phyloP scores from a whole-genome alignment of 805 yeast species.

The Candida schatavii region DNA sequence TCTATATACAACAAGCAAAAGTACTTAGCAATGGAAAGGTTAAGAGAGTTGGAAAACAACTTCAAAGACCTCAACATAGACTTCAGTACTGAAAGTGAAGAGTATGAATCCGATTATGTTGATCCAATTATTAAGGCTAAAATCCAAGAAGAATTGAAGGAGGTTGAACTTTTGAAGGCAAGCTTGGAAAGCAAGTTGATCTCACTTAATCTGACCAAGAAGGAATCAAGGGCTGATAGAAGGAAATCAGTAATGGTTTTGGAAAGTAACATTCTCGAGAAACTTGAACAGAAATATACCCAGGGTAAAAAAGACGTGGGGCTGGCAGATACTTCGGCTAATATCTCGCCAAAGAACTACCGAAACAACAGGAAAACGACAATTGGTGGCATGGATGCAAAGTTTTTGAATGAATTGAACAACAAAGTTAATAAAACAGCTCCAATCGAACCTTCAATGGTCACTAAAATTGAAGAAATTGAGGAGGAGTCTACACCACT shows the following conservation, averaged over 20 bases:
- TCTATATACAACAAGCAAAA: slow-evolving; percentile 61
- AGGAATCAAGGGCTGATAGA: slow-evolving; percentile 5
- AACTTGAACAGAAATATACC: slow-evolving; percentile 43
- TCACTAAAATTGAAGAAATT: slow-evolving; percentile 12
- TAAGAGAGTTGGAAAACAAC: slow-evolving; percentile 64
- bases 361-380: slow-evolving; percentile 30
- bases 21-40: slow-evolving; percentile 64
- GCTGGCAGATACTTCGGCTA: slow-evolving; percentile 7
- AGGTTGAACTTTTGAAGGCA: slow-evolving; percentile 39
- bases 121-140: slow-evolving; percentile 36
- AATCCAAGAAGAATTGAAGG: slow-evolving; percentile 40
- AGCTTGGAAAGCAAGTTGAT: slow-evolving; percentile 39
- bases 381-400: slow-evolving; percentile 42
- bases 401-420: slow-evolving; percentile 52
- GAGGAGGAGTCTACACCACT: slow-evolving; percentile 4
- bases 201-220: slow-evolving; percentile 16
- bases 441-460: slow-evolving; percentile 27
- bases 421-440: slow-evolving; percentile 45
- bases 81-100: slow-evolving; percentile 29
- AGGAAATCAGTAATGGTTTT: slow-evolving; percentile 11
- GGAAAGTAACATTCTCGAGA: slow-evolving; percentile 17
- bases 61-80: slow-evolving; percentile 65
- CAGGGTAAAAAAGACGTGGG: slow-evolving; percentile 39
- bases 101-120: slow-evolving; percentile 18
- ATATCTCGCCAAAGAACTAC: slow-evolving; percentile 23